Evolutionary conservation across 2,329 filamentous ascomycete genomes (phyloP), one percentile per base, ranked within the genome.

Genomic region (Raffaelea deltoideospora): DNA sequence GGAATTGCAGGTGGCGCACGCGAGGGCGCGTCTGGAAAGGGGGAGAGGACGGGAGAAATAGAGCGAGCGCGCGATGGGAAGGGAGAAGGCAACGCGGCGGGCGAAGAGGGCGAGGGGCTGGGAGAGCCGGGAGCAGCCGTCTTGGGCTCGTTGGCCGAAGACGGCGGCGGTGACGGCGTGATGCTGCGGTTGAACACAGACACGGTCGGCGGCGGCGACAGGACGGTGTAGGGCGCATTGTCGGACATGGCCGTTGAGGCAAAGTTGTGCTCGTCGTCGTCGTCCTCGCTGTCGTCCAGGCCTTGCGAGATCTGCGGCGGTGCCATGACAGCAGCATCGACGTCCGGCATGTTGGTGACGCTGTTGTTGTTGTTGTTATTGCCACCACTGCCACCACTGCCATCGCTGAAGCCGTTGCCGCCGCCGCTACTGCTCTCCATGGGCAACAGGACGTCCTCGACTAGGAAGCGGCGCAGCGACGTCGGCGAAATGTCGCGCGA

Each of bases 231-330:
- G 1, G 58, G 50, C 18, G 59, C 54, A 3, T 41, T 56, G 37
- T 72, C 68, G 0, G 62, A 62, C 7, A 53, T 47, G 4, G 64
- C 61, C 1, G 65, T 65, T 4, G 60, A 64, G n/a, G 70, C 70
- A 46, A 77, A 76, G 53, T 76, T 76, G 43, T 41, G 30, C 29
- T 74, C 69, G 45, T 76, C 71, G 42, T 76, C 69, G 34, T 75
- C 67, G 23, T 53, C 56, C 35, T 34, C 38, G 18, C 39, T 23
- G 21, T 53, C 54, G 28, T 71, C 69, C 32, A 55, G 55, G 33
- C 67, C 64, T 37, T 69, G n/a, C n/a, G n/a, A n/a, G n/a, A n/a
- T n/a, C n/a, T n/a, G n/a, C n/a, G n/a, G n/a, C n/a, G n/a, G n/a
- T n/a, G n/a, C n/a, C n/a, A n/a, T n/a, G n/a, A n/a, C n/a, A n/a